Evolutionary conservation across 306 rosid species (phyloP).

Genomic region (Gillenia trifoliata): DNA sequence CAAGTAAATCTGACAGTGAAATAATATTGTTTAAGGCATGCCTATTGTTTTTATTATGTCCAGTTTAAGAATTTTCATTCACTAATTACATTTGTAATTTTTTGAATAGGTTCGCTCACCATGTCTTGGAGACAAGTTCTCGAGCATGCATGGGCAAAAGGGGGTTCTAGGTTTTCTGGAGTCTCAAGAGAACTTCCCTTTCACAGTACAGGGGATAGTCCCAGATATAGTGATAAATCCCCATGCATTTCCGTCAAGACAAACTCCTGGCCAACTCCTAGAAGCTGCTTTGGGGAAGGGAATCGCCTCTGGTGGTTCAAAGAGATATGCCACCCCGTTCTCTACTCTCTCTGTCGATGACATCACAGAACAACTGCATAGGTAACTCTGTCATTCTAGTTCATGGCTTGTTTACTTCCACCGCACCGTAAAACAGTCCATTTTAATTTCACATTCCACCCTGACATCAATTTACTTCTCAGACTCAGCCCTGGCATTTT

Average conservation of each 20-base stretch:
- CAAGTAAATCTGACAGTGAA: neutral
- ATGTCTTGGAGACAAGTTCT: conserved; percentile 93
- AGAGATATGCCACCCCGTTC: conserved; percentile 82
- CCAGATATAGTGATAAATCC: conserved; percentile 97
- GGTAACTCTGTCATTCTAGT: conserved; percentile 30
- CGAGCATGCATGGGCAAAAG: conserved; percentile 99
- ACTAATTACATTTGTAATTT: conserved; percentile 4
- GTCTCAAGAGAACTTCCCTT: conserved; percentile 89
- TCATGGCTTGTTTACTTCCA: neutral
- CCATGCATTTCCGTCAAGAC: conserved; percentile 95
- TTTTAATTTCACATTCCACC: neutral
- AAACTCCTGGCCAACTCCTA: conserved; percentile 95
- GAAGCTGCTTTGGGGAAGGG: conserved; percentile 99
- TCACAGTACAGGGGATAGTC: conserved; percentile 86
- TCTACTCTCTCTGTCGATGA: conserved; percentile 78
- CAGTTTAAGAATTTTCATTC: neutral
- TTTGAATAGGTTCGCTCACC: conserved; percentile 79
- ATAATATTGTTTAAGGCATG: neutral
- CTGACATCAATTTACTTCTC: neutral
- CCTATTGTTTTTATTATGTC: neutral
- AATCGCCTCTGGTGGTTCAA: conserved; percentile 60
- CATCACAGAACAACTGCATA: conserved; percentile 86
- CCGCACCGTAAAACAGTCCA: neutral
- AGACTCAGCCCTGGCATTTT: neutral
- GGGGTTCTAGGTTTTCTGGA: conserved; percentile 94